These are phyloP conservation scores for Penicillium fuscoglaucum DNA, from an alignment of 2,329 filamentous ascomycete genomes.

Conservation along the genomic window DNA sequence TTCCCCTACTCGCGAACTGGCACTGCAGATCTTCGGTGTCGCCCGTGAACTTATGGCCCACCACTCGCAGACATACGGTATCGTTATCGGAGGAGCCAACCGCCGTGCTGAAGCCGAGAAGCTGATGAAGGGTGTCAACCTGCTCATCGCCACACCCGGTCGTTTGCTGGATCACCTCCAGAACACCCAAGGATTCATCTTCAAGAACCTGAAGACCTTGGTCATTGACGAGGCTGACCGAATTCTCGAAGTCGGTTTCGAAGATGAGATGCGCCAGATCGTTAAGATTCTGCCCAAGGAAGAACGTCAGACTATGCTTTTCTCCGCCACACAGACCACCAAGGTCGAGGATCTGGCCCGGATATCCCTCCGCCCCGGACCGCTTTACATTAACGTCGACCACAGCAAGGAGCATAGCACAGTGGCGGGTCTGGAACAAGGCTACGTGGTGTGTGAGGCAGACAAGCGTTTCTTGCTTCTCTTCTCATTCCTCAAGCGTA, in stretches of 20 bases:
- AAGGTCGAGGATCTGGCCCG: conserved; percentile 96
- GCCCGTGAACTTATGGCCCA: conserved; percentile 88
- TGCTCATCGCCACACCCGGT: conserved; percentile 91
- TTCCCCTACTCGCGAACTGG: conserved; percentile 88
- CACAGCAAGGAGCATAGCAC: conserved; percentile 86
- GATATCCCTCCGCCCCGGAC: conserved; percentile 86
- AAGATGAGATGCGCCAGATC: conserved; percentile 97
- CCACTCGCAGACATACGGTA: conserved; percentile 93
- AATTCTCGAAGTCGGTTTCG: conserved; percentile 95
- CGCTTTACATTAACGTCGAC: conserved; percentile 96
- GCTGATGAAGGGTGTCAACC: conserved; percentile 88
- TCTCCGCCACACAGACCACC: conserved; percentile 96
- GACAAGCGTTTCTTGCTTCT: conserved; percentile 92
- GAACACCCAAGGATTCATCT: conserved; percentile 84
- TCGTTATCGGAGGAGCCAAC: conserved; percentile 95
- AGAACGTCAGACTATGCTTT: conserved; percentile 92
- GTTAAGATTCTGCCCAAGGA: conserved; percentile 89
- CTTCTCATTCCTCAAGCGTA: conserved; percentile 90
- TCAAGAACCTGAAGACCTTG: conserved; percentile 88
- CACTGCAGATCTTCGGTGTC: conserved; percentile 94
- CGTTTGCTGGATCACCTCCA: conserved; percentile 90
- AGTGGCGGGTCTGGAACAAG: conserved; percentile 90
- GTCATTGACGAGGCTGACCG: conserved; percentile 97
- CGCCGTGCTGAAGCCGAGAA: conserved; percentile 89
- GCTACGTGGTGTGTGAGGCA: conserved; percentile 89